Evolutionary conservation across 495 filamentous ascomycete species (phyloP).

Genomic region (Penicillium daleae): DNA sequence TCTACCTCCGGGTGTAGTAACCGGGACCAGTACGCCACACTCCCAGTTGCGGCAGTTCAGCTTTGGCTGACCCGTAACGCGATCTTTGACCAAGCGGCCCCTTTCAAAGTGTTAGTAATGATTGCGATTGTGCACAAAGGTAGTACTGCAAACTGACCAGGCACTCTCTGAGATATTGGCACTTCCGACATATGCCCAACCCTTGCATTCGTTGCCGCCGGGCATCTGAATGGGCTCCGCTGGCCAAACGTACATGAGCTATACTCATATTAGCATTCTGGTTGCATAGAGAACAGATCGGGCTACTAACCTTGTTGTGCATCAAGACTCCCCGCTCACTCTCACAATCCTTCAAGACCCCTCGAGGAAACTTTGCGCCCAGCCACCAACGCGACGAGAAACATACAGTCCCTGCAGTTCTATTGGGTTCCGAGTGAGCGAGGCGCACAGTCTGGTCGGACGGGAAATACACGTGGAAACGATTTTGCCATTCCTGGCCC

Average conservation of each 20-base stretch:
- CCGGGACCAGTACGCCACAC: slow-evolving; percentile 79
- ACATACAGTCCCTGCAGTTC: slow-evolving; percentile 79
- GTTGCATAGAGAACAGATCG: background rate
- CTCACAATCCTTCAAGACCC: slow-evolving; percentile 73
- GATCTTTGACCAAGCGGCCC: slow-evolving; percentile 75
- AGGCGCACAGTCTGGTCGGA: slow-evolving; percentile 68
- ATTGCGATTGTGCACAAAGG: background rate
- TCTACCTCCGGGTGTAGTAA: slow-evolving; percentile 12
- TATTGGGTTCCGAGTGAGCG: slow-evolving; percentile 59
- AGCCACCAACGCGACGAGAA: slow-evolving; percentile 71
- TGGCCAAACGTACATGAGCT: slow-evolving; percentile 69
- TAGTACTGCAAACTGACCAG: slow-evolving; percentile 61
- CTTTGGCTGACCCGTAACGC: slow-evolving; percentile 63
- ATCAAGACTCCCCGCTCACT: slow-evolving; percentile 74
- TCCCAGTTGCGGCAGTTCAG: slow-evolving; percentile 95
- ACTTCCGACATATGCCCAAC: slow-evolving; percentile 90
- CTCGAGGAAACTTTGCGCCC: slow-evolving; percentile 64
- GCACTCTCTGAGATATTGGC: slow-evolving; percentile 92
- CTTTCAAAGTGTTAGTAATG: slow-evolving; percentile 32
- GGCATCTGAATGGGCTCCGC: slow-evolving; percentile 36
- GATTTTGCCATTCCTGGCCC: slow-evolving; percentile 47
- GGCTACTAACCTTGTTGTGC: slow-evolving; percentile 72
- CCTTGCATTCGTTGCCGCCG: slow-evolving; percentile 31
- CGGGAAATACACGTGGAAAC: slow-evolving; percentile 82
- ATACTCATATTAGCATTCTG: slow-evolving; percentile 3